A percentile compares a stretch with the other conserved stretches of the same genome.
These are phyloP conservation scores for Psilocybe cyanescens DNA, from an alignment of 768 basidiomycete species.

Conservation along the genomic window DNA sequence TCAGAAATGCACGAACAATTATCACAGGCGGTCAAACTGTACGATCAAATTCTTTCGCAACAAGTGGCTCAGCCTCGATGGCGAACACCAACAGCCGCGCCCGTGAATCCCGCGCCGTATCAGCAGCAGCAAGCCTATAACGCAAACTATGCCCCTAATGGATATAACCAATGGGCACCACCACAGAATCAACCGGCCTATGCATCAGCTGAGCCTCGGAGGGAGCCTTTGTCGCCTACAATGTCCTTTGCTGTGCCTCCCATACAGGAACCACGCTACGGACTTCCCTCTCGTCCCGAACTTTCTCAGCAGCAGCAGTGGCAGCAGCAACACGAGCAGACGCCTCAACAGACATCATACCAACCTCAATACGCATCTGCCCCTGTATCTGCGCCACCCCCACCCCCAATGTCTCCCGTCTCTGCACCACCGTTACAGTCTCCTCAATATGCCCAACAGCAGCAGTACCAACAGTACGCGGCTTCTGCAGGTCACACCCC, in stretches of 20 bases:
- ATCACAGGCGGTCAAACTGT: constrained; percentile 89
- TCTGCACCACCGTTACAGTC: constrained; percentile 11
- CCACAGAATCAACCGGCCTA: constrained; percentile 23
- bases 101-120: constrained; percentile 30
- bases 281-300: constrained; percentile 13
- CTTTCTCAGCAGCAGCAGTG: constrained; percentile 17
- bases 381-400: no score
- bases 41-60: constrained; percentile 86
- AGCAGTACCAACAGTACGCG: constrained; percentile 30
- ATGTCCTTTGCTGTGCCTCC: constrained; percentile 16
- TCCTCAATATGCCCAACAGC: constrained; percentile 13
- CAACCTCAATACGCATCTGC: constrained; percentile 4
- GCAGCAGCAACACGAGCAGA: constrained; percentile 19
- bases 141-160: constrained; percentile 29
- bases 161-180: constrained; percentile 40
- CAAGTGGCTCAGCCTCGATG: constrained; percentile 78
- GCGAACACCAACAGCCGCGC: constrained; percentile 42
- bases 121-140: constrained; percentile 33
- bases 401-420: background rate
- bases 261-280: constrained; percentile 27
- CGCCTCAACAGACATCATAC: constrained; percentile 6
- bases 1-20: constrained; percentile 95
- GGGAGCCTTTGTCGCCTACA: constrained; percentile 21
- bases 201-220: constrained; percentile 16
- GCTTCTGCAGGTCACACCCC: background rate